Percentiles rank a stretch among this genome's conserved stretches.
These are phyloP conservation scores for Apophysomyces elegans DNA, from an alignment of 371 early-diverging fungal genomes.

Conservation along the genomic window DNA sequence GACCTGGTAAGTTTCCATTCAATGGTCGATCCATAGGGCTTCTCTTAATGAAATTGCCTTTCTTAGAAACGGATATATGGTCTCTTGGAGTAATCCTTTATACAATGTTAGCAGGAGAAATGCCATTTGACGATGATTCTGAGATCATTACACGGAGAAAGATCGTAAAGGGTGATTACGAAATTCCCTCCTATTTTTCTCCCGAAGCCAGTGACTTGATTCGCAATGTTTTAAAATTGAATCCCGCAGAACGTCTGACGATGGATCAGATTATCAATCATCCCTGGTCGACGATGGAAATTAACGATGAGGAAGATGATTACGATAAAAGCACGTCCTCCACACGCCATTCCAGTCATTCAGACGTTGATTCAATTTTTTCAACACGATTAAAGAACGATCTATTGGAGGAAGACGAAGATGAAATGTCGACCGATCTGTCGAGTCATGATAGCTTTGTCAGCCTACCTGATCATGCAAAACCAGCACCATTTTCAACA, in stretches of 20 bases:
- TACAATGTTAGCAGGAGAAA: slow-evolving; percentile 78
- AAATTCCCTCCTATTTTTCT: slow-evolving; percentile 66
- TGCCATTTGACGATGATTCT: slow-evolving; percentile 87
- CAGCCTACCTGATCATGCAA: slow-evolving; percentile 6
- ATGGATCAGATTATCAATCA: slow-evolving; percentile 72
- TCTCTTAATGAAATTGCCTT: not conserved
- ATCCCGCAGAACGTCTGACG: slow-evolving; percentile 68
- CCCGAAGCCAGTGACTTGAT: slow-evolving; percentile 56
- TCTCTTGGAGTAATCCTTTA: slow-evolving; percentile 85
- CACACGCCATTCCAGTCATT: slow-evolving; percentile 30
- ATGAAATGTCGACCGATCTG: slow-evolving; percentile 20
- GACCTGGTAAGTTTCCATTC: slow-evolving; percentile 58
- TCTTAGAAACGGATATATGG: slow-evolving; percentile 84
- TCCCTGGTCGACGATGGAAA: slow-evolving; percentile 62
- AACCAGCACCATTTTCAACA: not conserved
- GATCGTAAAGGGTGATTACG: slow-evolving; percentile 75
- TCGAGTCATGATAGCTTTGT: slow-evolving; percentile 22
- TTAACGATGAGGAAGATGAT: slow-evolving; percentile 37
- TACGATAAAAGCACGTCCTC: slow-evolving; percentile 31
- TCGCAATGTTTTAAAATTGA: slow-evolving; percentile 62
- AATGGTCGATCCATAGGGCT: not conserved
- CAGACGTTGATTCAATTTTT: slow-evolving; percentile 37
- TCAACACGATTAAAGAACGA: slow-evolving; percentile 17
- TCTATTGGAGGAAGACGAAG: slow-evolving; percentile 27
- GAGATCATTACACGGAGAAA: slow-evolving; percentile 72